Conservation (phyloP, 805 yeast species). For the Candida tibetensis region DNA sequence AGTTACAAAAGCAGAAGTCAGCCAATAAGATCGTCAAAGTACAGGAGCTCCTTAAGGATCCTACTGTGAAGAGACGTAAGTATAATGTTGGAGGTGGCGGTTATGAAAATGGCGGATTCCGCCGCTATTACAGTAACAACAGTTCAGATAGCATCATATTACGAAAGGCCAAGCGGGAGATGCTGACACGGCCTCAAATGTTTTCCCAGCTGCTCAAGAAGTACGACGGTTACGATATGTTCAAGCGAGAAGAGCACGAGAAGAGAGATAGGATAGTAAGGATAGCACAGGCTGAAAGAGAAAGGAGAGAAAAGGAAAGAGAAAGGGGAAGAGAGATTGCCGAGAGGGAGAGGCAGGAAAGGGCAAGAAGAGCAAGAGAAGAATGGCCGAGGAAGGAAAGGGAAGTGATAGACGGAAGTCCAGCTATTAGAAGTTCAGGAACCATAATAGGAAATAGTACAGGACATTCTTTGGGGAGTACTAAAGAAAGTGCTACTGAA, state of each 20-base stretch:
- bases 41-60: slow-evolving; percentile 26
- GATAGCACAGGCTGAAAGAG: background rate
- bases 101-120: slow-evolving; percentile 4
- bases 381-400: too few relatives aligned
- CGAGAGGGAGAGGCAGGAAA: background rate
- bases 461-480: too few relatives aligned
- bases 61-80: slow-evolving; percentile 22
- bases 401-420: too few relatives aligned
- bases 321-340: background rate
- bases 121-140: slow-evolving; percentile 8
- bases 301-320: background rate
- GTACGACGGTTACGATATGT: slow-evolving; percentile 26
- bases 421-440: too few relatives aligned
- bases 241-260: slow-evolving; percentile 10
- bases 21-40: slow-evolving; percentile 30
- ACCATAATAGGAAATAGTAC: too few relatives aligned
- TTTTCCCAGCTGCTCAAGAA: slow-evolving; percentile 18
- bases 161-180: slow-evolving; percentile 34
- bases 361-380: background rate
- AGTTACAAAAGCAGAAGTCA: slow-evolving; percentile 37
- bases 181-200: slow-evolving; percentile 33
- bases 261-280: background rate
- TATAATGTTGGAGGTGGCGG: slow-evolving; percentile 4
- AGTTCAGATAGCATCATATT: slow-evolving; percentile 23
- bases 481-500: too few relatives aligned